These are phyloP conservation scores for Melanomma pulvis-pyrius DNA, from an alignment of 495 filamentous ascomycete species.

Conservation along the genomic window DNA sequence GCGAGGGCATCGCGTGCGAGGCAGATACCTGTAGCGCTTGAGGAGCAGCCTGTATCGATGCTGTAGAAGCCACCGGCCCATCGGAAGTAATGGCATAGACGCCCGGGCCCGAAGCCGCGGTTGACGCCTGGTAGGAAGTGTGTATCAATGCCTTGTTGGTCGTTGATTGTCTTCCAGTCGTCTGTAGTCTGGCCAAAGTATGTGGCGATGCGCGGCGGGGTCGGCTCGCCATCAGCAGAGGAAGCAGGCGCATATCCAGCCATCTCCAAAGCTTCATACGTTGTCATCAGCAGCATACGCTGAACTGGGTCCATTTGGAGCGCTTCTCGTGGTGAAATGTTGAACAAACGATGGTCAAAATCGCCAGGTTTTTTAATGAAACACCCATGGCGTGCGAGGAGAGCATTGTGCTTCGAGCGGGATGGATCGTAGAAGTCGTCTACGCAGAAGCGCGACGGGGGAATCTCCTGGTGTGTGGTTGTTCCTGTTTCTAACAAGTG, in stretches of 20 bases:
- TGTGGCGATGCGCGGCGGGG: slow-evolving; percentile 37
- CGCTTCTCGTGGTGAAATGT: slow-evolving; percentile 49
- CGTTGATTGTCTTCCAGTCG: slow-evolving; percentile 40
- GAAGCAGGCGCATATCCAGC: slow-evolving; percentile 42
- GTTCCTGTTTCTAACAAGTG: slow-evolving; percentile 24
- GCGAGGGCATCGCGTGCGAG: slow-evolving; percentile 43
- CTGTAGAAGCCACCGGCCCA: slow-evolving; percentile 35
- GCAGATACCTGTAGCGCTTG: slow-evolving; percentile 40
- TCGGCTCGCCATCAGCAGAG: slow-evolving; percentile 24
- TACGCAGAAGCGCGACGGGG: slow-evolving; percentile 31
- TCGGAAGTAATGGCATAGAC: slow-evolving; percentile 40
- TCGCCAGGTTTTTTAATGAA: slow-evolving; percentile 37
- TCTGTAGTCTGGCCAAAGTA: slow-evolving; percentile 46
- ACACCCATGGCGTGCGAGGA: slow-evolving; percentile 29
- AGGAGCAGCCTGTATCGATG: slow-evolving; percentile 46
- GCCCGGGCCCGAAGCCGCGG: slow-evolving; percentile 40
- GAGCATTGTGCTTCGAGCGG: slow-evolving; percentile 32
- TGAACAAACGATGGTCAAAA: slow-evolving; percentile 50
- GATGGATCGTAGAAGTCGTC: slow-evolving; percentile 29
- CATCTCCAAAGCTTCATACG: slow-evolving; percentile 47
- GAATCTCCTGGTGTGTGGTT: slow-evolving; percentile 32
- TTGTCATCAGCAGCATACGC: slow-evolving; percentile 44
- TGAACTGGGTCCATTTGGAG: slow-evolving; percentile 44
- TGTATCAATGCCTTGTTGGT: slow-evolving; percentile 36
- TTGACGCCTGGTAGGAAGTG: slow-evolving; percentile 40